Base-by-base conservation (phyloP, 805 yeast species). In the Cyberlindnera misumaiensis region DNA sequence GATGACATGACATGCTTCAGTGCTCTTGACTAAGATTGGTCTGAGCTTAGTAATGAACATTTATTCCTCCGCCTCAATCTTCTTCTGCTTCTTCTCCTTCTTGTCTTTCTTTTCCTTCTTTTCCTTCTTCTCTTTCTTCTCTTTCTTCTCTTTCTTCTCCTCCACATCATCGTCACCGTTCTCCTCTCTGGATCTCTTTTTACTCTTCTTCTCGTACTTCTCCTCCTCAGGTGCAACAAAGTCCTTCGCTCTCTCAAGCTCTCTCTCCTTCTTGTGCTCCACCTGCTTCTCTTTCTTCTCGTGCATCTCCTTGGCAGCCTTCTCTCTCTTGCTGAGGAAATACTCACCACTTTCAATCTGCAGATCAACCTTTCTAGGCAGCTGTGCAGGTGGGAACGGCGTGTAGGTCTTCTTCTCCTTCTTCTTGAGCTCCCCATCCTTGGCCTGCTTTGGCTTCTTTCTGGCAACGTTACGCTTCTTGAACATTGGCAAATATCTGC, bases 261-360 rank as follows among this genome's bases (percentile, higher is more conserved):
- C 80, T 58, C 75, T 81, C 41, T 68, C 72, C 41, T 69, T 76
- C 49, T 81, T 77, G 50, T 73, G 76, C 47, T 77, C 86, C 37
- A 73, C 80, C 58, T 89, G 94, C 52, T 83, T 77, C 39, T 79
- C 85, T 47, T 78, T 75, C 72, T 87, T 85, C 55, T 83, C 89
- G 41, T 78, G 80, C 45, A 81, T 66, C 47, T 78, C 77, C 60
- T 75, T 80, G 49, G 69, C 65, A 43, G 76, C 81, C 69, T 86
- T 87, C 55, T 89, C 95, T 53, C 70, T 76, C 68, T 86, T 83
- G 44, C 87, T 84, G 66, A 93, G 71, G 77, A 93, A 93, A 66
- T 87, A 93, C 63, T 93, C 98, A 76, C 98, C 98, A 69, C 94
- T 80, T 64, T 93, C 98, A 63, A 93, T 88, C 68, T 88, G 95